Evolutionary conservation across 2,329 filamentous ascomycete species (phyloP).

Genomic region (Phaeomoniella chlamydospora): DNA sequence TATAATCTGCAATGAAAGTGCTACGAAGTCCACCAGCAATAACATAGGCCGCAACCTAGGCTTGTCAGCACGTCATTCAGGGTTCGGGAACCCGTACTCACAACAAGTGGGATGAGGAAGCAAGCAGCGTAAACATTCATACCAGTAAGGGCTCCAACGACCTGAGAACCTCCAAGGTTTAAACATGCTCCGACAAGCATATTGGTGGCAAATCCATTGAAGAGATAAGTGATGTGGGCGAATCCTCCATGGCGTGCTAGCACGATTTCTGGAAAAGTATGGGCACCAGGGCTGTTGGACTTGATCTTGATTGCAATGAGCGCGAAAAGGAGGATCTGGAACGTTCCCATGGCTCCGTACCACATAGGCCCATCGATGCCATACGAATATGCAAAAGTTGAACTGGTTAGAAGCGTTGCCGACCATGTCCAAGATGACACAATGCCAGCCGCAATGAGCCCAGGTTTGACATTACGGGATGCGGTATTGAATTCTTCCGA

Average conservation of each 20-base stretch:
- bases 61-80: too few relatives aligned
- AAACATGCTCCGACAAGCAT: slow-evolving; percentile 25
- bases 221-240: slow-evolving; percentile 24
- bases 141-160: slow-evolving; percentile 23
- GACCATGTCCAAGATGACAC: slow-evolving; percentile 11
- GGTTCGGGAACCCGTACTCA: background rate
- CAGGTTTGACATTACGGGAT: slow-evolving; percentile 10
- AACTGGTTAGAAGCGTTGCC: slow-evolving; percentile 17
- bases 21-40: slow-evolving; percentile 23
- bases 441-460: slow-evolving; percentile 12
- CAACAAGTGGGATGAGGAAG: slow-evolving; percentile 11
- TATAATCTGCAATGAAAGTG: slow-evolving; percentile 28
- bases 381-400: slow-evolving; percentile 20
- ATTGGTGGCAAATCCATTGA: slow-evolving; percentile 25
- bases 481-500: slow-evolving; percentile 11
- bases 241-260: slow-evolving; percentile 20
- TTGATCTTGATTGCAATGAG: slow-evolving; percentile 29
- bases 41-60: slow-evolving; percentile 19
- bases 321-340: slow-evolving; percentile 26
- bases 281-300: slow-evolving; percentile 21
- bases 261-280: slow-evolving; percentile 29
- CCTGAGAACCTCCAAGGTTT: slow-evolving; percentile 16
- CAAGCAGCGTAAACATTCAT: slow-evolving; percentile 27
- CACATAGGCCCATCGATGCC: slow-evolving; percentile 25
- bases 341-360: slow-evolving; percentile 25